Conservation (phyloP, 2,329 filamentous ascomycete species). For the Monilinia laxa region DNA sequence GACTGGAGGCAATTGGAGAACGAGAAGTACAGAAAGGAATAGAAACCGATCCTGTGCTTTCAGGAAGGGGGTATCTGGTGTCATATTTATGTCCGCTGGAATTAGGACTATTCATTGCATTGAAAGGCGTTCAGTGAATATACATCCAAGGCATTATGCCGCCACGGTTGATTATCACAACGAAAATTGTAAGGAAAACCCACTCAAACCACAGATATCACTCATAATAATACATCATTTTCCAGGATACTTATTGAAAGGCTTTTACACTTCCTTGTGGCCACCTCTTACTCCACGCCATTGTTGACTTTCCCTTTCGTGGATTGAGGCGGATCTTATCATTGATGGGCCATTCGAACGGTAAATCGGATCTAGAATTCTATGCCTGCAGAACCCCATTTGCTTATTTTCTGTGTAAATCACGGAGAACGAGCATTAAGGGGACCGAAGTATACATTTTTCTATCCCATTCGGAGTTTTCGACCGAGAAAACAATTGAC, state of each 20-base stretch:
- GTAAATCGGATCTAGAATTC: background rate
- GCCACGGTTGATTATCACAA: constrained; percentile 12
- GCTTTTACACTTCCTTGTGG: background rate
- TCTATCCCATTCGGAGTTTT: background rate
- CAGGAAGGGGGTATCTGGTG: background rate
- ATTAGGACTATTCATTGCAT: background rate
- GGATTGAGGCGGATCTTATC: background rate
- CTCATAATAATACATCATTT: constrained; percentile 6
- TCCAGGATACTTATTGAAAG: background rate
- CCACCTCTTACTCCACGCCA: background rate
- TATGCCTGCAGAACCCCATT: background rate
- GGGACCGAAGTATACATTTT: background rate
- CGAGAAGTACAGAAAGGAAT: constrained; percentile 53
- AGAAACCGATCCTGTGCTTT: background rate
- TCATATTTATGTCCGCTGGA: background rate
- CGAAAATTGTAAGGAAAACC: background rate
- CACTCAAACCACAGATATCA: constrained; percentile 2
- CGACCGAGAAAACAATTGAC: background rate
- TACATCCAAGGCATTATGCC: background rate
- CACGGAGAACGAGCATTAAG: background rate
- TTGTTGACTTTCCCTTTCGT: background rate
- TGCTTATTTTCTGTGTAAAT: constrained; percentile 5
- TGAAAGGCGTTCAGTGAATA: constrained; percentile 2
- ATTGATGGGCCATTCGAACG: background rate
- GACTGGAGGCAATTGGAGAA: constrained; percentile 68